Evolutionary conservation across 768 basidiomycete genomes (phyloP).

Genomic region (Macrolepiota dolichaula): DNA sequence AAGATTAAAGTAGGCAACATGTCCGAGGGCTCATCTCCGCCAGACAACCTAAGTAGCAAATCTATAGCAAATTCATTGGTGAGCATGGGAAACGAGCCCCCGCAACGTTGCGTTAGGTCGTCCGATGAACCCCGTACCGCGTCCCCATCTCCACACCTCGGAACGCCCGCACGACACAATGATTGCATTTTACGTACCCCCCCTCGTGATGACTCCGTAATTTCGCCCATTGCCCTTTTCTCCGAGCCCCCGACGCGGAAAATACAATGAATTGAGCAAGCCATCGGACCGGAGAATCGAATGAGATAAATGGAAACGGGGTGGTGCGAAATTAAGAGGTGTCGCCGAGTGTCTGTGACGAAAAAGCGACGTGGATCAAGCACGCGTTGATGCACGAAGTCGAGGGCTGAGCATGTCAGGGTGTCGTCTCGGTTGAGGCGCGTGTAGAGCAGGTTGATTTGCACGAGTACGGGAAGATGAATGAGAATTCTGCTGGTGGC

Average conservation of each 20-base stretch:
- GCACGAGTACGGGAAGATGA: not conserved
- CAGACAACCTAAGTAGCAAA: not conserved
- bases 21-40: not conserved
- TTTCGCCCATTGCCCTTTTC: not conserved
- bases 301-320: not conserved
- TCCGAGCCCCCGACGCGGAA: not conserved
- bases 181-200: not conserved
- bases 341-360: not conserved
- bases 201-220: not conserved
- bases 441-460: not conserved
- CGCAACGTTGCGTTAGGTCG: not conserved
- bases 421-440: not conserved
- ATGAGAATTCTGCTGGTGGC: not conserved
- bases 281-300: not conserved
- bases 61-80: not conserved
- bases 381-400: constrained; percentile 11
- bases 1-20: not conserved
- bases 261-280: not conserved
- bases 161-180: not conserved
- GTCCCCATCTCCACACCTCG: not conserved
- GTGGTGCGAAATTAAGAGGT: not conserved
- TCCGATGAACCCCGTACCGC: not conserved
- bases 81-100: not conserved
- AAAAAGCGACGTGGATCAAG: not conserved
- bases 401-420: constrained; percentile 8